These are phyloP conservation scores for Tricholomella constricta DNA, from an alignment of 768 basidiomycete species.

Conservation along the genomic window DNA sequence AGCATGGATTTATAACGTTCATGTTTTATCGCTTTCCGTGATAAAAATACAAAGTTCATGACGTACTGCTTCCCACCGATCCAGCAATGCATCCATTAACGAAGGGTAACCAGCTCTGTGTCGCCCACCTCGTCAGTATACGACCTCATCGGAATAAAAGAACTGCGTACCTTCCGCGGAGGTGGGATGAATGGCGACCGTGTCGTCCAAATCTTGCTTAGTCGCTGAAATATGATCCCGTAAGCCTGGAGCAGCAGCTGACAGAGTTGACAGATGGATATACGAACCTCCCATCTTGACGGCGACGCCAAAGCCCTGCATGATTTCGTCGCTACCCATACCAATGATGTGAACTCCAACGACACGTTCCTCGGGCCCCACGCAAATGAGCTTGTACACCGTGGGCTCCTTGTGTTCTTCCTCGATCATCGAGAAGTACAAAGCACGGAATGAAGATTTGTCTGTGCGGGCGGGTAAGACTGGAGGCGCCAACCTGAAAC, in stretches of 20 bases:
- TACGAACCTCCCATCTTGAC: slow-evolving; percentile 85
- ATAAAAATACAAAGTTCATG: slow-evolving; percentile 6
- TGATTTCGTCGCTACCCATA: slow-evolving; percentile 86
- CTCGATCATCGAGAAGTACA: slow-evolving; percentile 91
- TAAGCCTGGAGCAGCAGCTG: neutral
- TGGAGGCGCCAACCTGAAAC: neutral
- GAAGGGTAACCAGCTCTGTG: slow-evolving; percentile 55
- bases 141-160: neutral
- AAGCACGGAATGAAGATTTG: slow-evolving; percentile 75
- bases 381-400: slow-evolving; percentile 87
- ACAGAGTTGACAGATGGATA: slow-evolving; percentile 1
- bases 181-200: slow-evolving; percentile 91
- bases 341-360: slow-evolving; percentile 97
- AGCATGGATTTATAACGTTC: neutral
- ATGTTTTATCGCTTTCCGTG: slow-evolving; percentile 1
- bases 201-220: slow-evolving; percentile 83
- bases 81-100: slow-evolving; percentile 20
- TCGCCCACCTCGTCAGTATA: slow-evolving; percentile 16
- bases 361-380: slow-evolving; percentile 89
- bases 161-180: slow-evolving; percentile 68
- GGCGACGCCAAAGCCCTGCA: slow-evolving; percentile 97
- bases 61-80: neutral
- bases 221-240: slow-evolving; percentile 44
- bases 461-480: slow-evolving; percentile 43
- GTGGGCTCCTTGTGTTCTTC: slow-evolving; percentile 95